These are phyloP conservation scores for Epichloe sibirici DNA, from an alignment of 2,329 filamentous ascomycete genomes.

Conservation along the genomic window DNA sequence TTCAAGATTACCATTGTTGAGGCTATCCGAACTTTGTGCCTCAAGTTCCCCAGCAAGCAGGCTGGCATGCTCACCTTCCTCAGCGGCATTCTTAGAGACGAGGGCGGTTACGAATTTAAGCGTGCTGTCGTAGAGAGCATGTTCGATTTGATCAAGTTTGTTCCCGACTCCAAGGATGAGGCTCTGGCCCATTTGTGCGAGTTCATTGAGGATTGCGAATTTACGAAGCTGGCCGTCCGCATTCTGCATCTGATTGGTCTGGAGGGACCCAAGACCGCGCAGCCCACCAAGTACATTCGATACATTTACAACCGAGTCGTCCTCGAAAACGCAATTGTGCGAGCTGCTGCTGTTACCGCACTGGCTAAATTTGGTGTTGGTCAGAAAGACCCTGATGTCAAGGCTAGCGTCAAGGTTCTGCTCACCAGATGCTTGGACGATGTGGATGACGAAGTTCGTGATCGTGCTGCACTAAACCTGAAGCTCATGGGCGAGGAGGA, in stretches of 20 bases:
- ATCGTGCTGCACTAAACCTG: slow-evolving; percentile 86
- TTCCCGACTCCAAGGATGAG: slow-evolving; percentile 71
- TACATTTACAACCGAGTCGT: slow-evolving; percentile 99
- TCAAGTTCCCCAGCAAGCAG: slow-evolving; percentile 98
- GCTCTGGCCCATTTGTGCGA: slow-evolving; percentile 93
- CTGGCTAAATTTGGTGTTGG: slow-evolving; percentile 95
- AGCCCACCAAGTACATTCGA: slow-evolving; percentile 96
- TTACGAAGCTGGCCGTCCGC: slow-evolving; percentile 91
- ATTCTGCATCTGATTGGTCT: slow-evolving; percentile 88
- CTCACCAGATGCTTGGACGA: slow-evolving; percentile 91
- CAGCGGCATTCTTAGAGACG: slow-evolving; percentile 89
- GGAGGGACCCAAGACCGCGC: slow-evolving; percentile 87
- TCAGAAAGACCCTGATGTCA: slow-evolving; percentile 92
- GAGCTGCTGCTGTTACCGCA: slow-evolving; percentile 89
- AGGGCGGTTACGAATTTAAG: slow-evolving; percentile 98
- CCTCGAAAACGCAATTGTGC: slow-evolving; percentile 89
- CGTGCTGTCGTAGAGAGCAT: slow-evolving; percentile 95
- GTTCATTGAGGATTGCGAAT: slow-evolving; percentile 99
- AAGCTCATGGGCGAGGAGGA: slow-evolving; percentile 88
- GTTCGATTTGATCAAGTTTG: slow-evolving; percentile 98
- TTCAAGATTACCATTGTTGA: slow-evolving; percentile 99
- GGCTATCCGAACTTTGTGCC: slow-evolving; percentile 86
- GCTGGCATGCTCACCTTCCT: slow-evolving; percentile 96
- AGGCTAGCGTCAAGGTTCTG: slow-evolving; percentile 86
- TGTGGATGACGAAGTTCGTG: slow-evolving; percentile 92